Conservation (phyloP, 108 stramenopile genomes). For the Poteriospumella lacustris region DNA sequence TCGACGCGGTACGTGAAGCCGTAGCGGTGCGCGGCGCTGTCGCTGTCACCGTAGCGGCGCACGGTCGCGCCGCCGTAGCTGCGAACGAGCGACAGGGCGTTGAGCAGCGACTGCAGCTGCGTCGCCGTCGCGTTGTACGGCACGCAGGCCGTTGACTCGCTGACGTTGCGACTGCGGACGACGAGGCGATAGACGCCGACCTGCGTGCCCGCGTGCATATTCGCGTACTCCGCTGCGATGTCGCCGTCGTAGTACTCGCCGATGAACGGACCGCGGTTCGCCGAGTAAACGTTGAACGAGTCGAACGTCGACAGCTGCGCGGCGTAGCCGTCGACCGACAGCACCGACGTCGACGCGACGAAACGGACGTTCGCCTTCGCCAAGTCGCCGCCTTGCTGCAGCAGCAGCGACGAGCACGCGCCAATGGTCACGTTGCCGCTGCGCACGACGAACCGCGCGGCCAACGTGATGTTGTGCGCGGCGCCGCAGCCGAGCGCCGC, state of each 20-base stretch:
- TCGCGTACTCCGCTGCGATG: not conserved
- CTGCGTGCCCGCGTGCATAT: not conserved
- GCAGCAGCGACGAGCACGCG: too few species aligned
- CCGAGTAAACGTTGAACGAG: not conserved
- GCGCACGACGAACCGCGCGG: too few species aligned
- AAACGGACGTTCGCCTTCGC: not conserved
- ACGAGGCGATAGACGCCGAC: conserved; percentile 18
- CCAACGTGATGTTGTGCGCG: too few species aligned
- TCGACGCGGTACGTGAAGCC: conserved; percentile 10
- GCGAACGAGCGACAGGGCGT: not conserved
- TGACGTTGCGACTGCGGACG: not conserved
- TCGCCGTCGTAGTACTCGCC: not conserved
- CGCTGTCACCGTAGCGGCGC: not conserved
- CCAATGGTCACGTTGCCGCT: too few species aligned
- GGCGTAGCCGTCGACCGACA: not conserved
- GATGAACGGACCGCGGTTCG: not conserved
- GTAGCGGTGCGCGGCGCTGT: not conserved
- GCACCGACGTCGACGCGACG: not conserved
- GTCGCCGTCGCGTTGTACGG: conserved; percentile 19
- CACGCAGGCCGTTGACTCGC: not conserved
- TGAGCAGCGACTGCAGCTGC: not conserved
- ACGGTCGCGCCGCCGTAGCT: not conserved
- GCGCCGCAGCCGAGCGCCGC: too few species aligned
- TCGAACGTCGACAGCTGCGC: not conserved
- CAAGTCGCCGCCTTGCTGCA: conserved; percentile 4